phyloP scores from a whole-genome alignment of 345 rosid species.

The Hibiscus syriacus region DNA sequence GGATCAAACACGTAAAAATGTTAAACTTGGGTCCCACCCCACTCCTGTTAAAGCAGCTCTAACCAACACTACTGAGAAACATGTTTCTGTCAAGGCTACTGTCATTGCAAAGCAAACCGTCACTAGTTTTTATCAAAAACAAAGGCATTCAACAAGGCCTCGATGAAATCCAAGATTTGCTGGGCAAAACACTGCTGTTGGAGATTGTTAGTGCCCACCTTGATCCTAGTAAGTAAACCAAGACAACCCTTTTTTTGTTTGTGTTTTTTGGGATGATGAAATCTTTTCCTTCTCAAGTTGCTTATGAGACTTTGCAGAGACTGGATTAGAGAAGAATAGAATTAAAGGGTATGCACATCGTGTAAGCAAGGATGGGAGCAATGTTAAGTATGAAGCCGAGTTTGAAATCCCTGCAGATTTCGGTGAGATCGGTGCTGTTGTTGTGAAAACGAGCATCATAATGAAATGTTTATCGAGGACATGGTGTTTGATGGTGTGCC shows the following conservation, averaged over 20 bases:
- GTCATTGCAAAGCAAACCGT: constrained; percentile 29
- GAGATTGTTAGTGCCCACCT: constrained; percentile 57
- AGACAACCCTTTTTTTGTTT: neutral
- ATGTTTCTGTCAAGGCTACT: constrained; percentile 22
- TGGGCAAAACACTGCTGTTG: constrained; percentile 38
- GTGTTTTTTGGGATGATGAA: no score
- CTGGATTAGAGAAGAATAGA: constrained; percentile 31
- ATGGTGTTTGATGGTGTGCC: constrained; percentile 39
- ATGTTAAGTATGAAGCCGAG: constrained; percentile 41
- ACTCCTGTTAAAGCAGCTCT: neutral
- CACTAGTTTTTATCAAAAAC: constrained; percentile 20
- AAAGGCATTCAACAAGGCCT: constrained; percentile 22
- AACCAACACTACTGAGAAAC: neutral
- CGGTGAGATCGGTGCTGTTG: constrained; percentile 54
- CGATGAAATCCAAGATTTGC: constrained; percentile 33
- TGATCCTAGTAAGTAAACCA: constrained; percentile 36
- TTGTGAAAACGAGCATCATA: constrained; percentile 61
- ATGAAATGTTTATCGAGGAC: constrained; percentile 43
- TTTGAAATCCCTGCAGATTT: constrained; percentile 43
- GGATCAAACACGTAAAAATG: neutral
- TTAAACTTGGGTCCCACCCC: constrained; percentile 6
- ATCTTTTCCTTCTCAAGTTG: no score
- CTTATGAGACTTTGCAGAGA: constrained; percentile 16
- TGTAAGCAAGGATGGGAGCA: constrained; percentile 9
- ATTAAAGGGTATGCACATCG: constrained; percentile 41